These are phyloP conservation scores for Sarcocystis neurona DNA, from an alignment of 169 alveolate species.

Conservation along the genomic window DNA sequence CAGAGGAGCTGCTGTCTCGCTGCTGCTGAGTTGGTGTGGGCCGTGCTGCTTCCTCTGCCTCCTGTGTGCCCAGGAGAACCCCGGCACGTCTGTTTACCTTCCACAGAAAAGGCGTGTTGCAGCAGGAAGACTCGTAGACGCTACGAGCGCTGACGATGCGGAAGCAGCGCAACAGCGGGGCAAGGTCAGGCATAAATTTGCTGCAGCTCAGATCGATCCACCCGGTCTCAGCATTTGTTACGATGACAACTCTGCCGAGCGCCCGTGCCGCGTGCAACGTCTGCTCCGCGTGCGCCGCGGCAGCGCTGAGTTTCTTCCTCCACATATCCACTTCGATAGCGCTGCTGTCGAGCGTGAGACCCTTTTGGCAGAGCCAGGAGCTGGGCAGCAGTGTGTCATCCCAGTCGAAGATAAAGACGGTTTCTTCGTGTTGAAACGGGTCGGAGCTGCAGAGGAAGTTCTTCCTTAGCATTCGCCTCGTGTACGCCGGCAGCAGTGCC, in stretches of 20 bases:
- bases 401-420: slow-evolving; percentile 47
- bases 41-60: no score
- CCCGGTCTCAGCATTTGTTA: slow-evolving; percentile 61
- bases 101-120: slow-evolving; percentile 41
- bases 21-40: no score
- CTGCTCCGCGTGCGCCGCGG: slow-evolving; percentile 15
- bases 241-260: slow-evolving; percentile 56
- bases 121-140: slow-evolving; percentile 16
- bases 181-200: slow-evolving; percentile 48
- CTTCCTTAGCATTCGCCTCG: no score
- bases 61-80: not conserved
- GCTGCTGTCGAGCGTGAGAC: slow-evolving; percentile 19
- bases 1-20: no score
- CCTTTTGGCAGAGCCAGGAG: slow-evolving; percentile 44
- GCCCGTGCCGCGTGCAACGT: slow-evolving; percentile 32
- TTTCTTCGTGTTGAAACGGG: slow-evolving; percentile 11
- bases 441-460: no score
- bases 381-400: slow-evolving; percentile 62
- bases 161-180: not conserved
- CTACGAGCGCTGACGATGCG: slow-evolving; percentile 51
- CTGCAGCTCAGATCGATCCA: slow-evolving; percentile 61
- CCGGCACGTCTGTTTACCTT: slow-evolving; percentile 4
- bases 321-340: not conserved
- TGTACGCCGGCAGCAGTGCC: no score
- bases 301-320: slow-evolving; percentile 5